A percentile compares a stretch with the other conserved stretches of the same genome.
These are phyloP conservation scores for Reutealis trisperma DNA, from an alignment of 345 rosid genomes.

Conservation along the genomic window DNA sequence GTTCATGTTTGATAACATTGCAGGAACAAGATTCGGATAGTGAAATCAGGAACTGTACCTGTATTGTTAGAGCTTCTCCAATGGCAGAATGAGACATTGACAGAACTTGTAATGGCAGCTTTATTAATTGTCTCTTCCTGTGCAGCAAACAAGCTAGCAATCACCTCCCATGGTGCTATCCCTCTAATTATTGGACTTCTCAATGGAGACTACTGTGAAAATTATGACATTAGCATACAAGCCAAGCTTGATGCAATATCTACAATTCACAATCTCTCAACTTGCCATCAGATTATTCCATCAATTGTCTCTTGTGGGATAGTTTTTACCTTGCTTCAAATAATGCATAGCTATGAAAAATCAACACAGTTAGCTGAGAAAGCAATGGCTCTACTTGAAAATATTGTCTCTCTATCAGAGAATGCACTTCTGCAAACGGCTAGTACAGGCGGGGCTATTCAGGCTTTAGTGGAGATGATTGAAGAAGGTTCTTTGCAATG, in stretches of 20 bases:
- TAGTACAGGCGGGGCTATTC: constrained; percentile 45
- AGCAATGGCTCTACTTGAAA: constrained; percentile 64
- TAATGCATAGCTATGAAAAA: constrained; percentile 42
- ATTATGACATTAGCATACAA: constrained; percentile 30
- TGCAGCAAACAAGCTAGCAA: constrained; percentile 55
- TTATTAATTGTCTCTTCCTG: constrained; percentile 75
- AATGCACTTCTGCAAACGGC: constrained; percentile 38
- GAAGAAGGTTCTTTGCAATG: constrained; percentile 73
- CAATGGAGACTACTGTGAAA: constrained; percentile 1
- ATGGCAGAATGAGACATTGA: constrained; percentile 36
- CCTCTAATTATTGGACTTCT: constrained; percentile 47
- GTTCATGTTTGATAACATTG: not conserved
- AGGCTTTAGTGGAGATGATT: constrained; percentile 63
- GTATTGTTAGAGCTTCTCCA: constrained; percentile 59
- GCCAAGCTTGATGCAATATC: constrained; percentile 60
- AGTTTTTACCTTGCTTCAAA: constrained; percentile 51
- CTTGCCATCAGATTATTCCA: constrained; percentile 54
- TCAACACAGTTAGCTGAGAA: constrained; percentile 54
- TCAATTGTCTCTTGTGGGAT: constrained; percentile 53
- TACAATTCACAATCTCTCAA: constrained; percentile 79
- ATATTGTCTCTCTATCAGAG: constrained; percentile 37
- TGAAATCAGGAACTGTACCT: constrained; percentile 60
- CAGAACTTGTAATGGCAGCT: constrained; percentile 59
- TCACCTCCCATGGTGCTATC: constrained; percentile 59
- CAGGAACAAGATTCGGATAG: constrained; percentile 78